These are phyloP conservation scores for Sugiyamaella americana DNA, from an alignment of 805 yeast species.

Conservation along the genomic window DNA sequence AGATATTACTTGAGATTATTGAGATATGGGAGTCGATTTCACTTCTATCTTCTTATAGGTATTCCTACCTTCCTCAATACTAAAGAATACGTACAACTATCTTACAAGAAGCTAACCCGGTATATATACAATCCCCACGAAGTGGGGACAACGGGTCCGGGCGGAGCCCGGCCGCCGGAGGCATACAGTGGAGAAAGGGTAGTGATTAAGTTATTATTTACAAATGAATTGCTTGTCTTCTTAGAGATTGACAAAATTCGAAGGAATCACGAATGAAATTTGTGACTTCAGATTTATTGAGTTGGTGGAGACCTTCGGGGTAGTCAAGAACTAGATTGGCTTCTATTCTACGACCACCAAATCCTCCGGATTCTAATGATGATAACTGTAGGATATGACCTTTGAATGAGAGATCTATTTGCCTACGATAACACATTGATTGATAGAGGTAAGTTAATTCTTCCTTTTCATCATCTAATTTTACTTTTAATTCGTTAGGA, in stretches of 20 bases:
- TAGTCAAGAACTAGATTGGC: conserved; percentile 40
- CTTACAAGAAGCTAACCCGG: too few species aligned
- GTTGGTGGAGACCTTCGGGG: conserved; percentile 12
- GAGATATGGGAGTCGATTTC: too few species aligned
- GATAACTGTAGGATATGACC: conserved; percentile 38
- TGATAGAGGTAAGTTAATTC: conserved; percentile 38
- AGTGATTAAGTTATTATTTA: conserved; percentile 3
- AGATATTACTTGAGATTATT: too few species aligned
- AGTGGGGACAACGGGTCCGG: too few species aligned
- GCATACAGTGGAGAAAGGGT: neutral
- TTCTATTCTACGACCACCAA: conserved; percentile 51
- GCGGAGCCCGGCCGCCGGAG: too few species aligned
- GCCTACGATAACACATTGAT: conserved; percentile 39
- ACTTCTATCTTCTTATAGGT: too few species aligned
- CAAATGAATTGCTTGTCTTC: neutral
- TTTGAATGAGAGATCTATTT: conserved; percentile 38
- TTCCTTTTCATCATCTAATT: conserved; percentile 36
- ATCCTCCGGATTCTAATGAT: conserved; percentile 50
- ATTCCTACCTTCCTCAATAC: too few species aligned
- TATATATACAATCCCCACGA: too few species aligned
- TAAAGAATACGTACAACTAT: too few species aligned
- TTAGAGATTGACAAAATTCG: neutral
- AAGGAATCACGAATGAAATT: conserved; percentile 16
- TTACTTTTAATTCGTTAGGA: conserved; percentile 37
- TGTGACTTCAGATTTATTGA: conserved; percentile 9